phyloP scores from a whole-genome alignment of 148 eudicot genomes.

The Vaccinium myrtillus region DNA sequence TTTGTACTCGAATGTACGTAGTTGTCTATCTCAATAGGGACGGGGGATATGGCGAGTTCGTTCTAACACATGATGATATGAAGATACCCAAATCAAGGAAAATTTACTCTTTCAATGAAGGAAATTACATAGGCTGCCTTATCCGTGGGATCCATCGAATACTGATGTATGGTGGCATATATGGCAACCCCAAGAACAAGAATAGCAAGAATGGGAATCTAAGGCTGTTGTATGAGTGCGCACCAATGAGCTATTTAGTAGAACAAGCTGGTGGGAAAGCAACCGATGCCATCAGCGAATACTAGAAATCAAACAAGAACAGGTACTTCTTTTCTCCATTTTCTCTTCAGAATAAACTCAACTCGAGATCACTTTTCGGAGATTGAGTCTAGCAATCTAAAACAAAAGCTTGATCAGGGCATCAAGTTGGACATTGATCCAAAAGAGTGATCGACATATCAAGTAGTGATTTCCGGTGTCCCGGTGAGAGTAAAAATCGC shows the following conservation, averaged over 20 bases:
- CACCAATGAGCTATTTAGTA: slow-evolving; percentile 91
- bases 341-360: not conserved
- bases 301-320: slow-evolving; percentile 73
- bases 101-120: slow-evolving; percentile 90
- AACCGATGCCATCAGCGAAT: slow-evolving; percentile 70
- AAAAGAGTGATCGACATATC: not conserved
- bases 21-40: slow-evolving; percentile 79
- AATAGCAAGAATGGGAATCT: slow-evolving; percentile 94
- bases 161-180: slow-evolving; percentile 81
- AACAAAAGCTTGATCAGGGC: not conserved
- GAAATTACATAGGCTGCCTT: slow-evolving; percentile 88
- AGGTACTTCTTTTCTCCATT: not conserved
- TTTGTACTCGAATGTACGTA: slow-evolving; percentile 97
- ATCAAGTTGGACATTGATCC: not conserved
- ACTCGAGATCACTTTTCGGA: not conserved
- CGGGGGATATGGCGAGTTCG: slow-evolving; percentile 93
- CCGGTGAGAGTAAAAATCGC: too few species aligned
- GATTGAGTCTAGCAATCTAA: not conserved
- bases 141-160: slow-evolving; percentile 94
- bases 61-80: slow-evolving; percentile 70
- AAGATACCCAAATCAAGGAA: slow-evolving; percentile 82
- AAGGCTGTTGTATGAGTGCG: slow-evolving; percentile 87
- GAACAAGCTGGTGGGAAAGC: slow-evolving; percentile 99
- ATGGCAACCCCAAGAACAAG: slow-evolving; percentile 80
- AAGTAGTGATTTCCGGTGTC: too few species aligned